Percentiles rank a stretch among this genome's conserved stretches.
These are phyloP conservation scores for Zymoseptoria ardabiliae DNA, from an alignment of 2,329 filamentous ascomycete species.

Conservation along the genomic window DNA sequence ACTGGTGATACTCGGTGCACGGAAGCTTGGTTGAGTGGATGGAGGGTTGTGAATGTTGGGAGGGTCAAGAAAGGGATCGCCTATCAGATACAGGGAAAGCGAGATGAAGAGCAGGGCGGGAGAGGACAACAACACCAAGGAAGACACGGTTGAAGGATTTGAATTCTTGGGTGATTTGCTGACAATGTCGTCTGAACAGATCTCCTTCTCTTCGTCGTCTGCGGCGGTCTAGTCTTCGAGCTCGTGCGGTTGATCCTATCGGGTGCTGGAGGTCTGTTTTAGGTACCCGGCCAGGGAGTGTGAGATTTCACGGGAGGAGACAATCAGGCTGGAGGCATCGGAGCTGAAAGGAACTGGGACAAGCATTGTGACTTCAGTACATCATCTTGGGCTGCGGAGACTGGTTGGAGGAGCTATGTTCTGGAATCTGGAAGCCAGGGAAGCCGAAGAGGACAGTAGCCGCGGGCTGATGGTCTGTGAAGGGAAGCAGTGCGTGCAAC, in stretches of 20 bases:
- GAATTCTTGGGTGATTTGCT: not conserved
- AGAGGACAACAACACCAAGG: too few relatives aligned
- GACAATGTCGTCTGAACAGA: slow-evolving; percentile 34
- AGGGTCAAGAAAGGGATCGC: not conserved
- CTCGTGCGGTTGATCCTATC: slow-evolving; percentile 43
- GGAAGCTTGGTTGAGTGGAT: too few relatives aligned
- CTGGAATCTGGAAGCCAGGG: not conserved
- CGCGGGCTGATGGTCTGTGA: not conserved
- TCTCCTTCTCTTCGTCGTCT: slow-evolving; percentile 55
- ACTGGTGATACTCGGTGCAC: not conserved
- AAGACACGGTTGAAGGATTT: too few relatives aligned
- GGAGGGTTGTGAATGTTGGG: too few relatives aligned
- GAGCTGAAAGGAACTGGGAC: not conserved
- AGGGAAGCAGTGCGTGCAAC: too few relatives aligned
- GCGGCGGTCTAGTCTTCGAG: slow-evolving; percentile 54
- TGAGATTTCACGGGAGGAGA: too few relatives aligned
- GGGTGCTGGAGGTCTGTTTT: slow-evolving; percentile 3
- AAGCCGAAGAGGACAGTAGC: not conserved
- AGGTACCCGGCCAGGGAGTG: not conserved
- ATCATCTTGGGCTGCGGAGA: not conserved
- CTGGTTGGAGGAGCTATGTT: not conserved
- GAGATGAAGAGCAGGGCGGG: too few relatives aligned
- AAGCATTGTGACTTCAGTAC: not conserved
- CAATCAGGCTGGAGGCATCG: not conserved
- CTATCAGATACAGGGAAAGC: too few relatives aligned